These are phyloP conservation scores for Gossypium davidsonii DNA, from an alignment of 441 rosid genomes.

Conservation along the genomic window DNA sequence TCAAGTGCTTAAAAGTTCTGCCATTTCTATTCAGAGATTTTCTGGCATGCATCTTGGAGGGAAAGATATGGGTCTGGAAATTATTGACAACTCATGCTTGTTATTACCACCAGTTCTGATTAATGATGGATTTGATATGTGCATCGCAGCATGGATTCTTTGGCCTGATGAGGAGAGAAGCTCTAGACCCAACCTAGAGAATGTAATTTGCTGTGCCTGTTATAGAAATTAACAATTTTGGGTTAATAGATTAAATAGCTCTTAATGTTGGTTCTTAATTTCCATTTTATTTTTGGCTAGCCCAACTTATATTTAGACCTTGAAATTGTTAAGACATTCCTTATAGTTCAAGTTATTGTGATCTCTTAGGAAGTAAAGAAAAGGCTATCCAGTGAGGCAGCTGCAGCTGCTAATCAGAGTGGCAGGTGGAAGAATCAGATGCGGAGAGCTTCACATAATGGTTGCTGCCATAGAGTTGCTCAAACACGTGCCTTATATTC, in stretches of 20 bases:
- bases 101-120: conserved; percentile 45
- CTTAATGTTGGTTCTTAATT: conserved; percentile 3
- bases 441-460: conserved; percentile 89
- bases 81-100: conserved; percentile 49
- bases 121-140: conserved; percentile 64
- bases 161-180: conserved; percentile 99
- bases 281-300: conserved; percentile 8
- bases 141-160: conserved; percentile 83
- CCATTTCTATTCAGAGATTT: conserved; percentile 64
- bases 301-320: conserved; percentile 7
- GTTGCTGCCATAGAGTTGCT: conserved; percentile 93
- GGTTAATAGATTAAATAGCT: conserved; percentile 1
- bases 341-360: conserved; percentile 20
- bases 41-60: conserved; percentile 36
- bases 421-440: conserved; percentile 98
- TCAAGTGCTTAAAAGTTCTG: conserved; percentile 76
- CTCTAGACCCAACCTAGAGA: conserved; percentile 79
- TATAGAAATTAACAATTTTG: conserved; percentile 8
- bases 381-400: conserved; percentile 76
- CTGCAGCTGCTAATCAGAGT: conserved; percentile 79
- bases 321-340: neutral
- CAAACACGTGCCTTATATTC: conserved; percentile 69
- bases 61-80: conserved; percentile 41
- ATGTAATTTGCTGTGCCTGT: conserved; percentile 42
- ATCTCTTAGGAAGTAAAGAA: conserved; percentile 74